Evolutionary conservation across 148 eudicot genomes (phyloP).

Genomic region (Arctostaphylos glauca): DNA sequence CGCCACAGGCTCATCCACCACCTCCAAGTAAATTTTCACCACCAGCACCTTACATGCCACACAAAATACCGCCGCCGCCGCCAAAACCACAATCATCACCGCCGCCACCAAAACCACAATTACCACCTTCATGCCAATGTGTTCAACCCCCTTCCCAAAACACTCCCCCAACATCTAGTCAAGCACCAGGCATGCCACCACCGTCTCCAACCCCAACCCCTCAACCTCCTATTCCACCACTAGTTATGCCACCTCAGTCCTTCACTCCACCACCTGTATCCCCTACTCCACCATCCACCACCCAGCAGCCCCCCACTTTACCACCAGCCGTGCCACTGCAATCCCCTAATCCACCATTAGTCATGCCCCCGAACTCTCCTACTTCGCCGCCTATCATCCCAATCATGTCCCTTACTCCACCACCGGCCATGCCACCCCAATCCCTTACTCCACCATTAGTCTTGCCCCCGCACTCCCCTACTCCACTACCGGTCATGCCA

Average conservation of each 20-base stretch:
- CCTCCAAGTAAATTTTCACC: background rate
- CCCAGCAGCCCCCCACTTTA: background rate
- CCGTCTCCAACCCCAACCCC: background rate
- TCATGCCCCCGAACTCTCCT: background rate
- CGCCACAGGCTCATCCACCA: conserved; percentile 6
- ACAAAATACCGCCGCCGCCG: too few relatives aligned
- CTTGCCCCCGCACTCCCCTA: background rate
- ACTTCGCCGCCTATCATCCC: background rate
- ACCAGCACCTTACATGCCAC: background rate
- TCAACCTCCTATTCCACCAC: background rate
- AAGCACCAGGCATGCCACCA: background rate
- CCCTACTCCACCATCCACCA: conserved; percentile 9
- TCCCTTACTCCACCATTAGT: background rate
- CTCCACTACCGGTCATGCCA: background rate
- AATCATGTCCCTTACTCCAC: background rate
- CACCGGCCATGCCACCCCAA: background rate
- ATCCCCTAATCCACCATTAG: conserved; percentile 9
- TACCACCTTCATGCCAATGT: conserved; percentile 23
- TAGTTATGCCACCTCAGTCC: background rate
- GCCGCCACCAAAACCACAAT: conserved; percentile 14
- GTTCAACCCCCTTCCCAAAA: conserved; percentile 15
- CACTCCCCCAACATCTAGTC: conserved; percentile 8
- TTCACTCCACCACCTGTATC: background rate
- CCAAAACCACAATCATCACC: background rate
- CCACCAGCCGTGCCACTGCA: background rate